These are phyloP conservation scores for Magnaporthales sp. DNA, from an alignment of 2,329 filamentous ascomycete genomes.

Conservation along the genomic window DNA sequence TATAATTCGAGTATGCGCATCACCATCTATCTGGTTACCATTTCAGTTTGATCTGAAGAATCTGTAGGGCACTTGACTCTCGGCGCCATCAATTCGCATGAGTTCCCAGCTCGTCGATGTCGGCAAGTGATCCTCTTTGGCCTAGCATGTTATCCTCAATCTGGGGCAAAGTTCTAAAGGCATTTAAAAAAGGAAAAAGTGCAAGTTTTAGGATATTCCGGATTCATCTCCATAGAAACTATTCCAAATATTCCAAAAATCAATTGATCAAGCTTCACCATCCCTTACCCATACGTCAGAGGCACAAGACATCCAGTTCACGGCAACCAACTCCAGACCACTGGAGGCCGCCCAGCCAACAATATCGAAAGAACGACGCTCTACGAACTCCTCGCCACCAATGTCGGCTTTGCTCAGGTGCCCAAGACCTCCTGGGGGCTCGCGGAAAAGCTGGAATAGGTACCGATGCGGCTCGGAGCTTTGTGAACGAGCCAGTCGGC, in stretches of 20 bases:
- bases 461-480: constrained; percentile 39
- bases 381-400: constrained; percentile 36
- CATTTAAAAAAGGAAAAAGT: not conserved
- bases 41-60: not conserved
- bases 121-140: not conserved
- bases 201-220: not conserved
- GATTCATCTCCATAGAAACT: not conserved
- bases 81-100: not conserved
- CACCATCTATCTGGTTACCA: not conserved
- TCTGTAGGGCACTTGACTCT: not conserved
- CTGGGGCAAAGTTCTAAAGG: not conserved
- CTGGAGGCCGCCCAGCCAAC: constrained; percentile 28
- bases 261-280: not conserved
- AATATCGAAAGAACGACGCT: constrained; percentile 32
- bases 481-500: not conserved
- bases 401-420: constrained; percentile 30
- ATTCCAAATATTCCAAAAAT: not conserved
- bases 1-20: not conserved
- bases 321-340: constrained; percentile 26
- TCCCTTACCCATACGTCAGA: constrained; percentile 30
- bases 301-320: constrained; percentile 38
- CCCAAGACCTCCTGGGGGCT: constrained; percentile 18
- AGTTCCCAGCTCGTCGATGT: not conserved
- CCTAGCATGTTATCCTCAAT: not conserved
- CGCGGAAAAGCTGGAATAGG: constrained; percentile 33